A percentile compares a stretch with the other conserved stretches of the same genome.
Evolutionary conservation across 495 filamentous ascomycete genomes (phyloP).

Genomic region (Trichocladium antarcticum): DNA sequence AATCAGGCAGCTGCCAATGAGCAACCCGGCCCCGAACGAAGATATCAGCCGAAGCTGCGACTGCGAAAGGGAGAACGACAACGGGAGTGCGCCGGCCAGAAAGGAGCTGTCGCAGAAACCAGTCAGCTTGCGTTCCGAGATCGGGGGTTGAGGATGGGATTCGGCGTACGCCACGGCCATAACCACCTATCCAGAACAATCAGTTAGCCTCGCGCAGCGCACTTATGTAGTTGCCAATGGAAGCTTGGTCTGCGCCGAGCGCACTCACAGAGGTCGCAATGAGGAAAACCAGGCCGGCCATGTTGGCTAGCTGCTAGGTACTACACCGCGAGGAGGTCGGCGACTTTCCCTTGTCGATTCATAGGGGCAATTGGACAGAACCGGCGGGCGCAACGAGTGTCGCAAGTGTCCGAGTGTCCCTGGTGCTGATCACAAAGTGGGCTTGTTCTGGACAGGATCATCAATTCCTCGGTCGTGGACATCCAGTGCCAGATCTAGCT

Average conservation of each 20-base stretch:
- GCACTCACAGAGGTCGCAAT: slow-evolving; percentile 17
- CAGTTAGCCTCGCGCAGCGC: slow-evolving; percentile 11
- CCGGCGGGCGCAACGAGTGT: not conserved
- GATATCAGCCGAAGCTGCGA: slow-evolving; percentile 83
- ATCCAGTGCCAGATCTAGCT: no score
- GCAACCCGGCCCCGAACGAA: slow-evolving; percentile 83
- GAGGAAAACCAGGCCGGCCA: slow-evolving; percentile 11
- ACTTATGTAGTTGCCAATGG: not conserved
- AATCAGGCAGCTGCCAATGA: slow-evolving; percentile 89
- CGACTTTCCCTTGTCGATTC: not conserved
- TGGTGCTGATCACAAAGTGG: no score
- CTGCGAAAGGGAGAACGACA: slow-evolving; percentile 81
- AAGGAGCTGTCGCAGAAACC: slow-evolving; percentile 58
- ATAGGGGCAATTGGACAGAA: slow-evolving; percentile 1
- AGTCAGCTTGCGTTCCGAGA: slow-evolving; percentile 18
- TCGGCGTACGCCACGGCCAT: slow-evolving; percentile 84
- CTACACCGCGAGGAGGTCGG: not conserved
- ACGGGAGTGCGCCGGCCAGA: slow-evolving; percentile 81
- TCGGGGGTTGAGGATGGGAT: not conserved
- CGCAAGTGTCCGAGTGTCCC: no score
- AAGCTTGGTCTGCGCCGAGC: no score
- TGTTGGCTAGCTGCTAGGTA: not conserved
- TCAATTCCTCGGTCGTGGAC: not conserved
- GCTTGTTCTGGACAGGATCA: no score
- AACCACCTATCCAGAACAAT: slow-evolving; percentile 42